Percentiles rank a stretch among this genome's conserved stretches.
These are phyloP conservation scores for Chlorociboria aeruginascens DNA, from an alignment of 495 filamentous ascomycete genomes.

Conservation along the genomic window DNA sequence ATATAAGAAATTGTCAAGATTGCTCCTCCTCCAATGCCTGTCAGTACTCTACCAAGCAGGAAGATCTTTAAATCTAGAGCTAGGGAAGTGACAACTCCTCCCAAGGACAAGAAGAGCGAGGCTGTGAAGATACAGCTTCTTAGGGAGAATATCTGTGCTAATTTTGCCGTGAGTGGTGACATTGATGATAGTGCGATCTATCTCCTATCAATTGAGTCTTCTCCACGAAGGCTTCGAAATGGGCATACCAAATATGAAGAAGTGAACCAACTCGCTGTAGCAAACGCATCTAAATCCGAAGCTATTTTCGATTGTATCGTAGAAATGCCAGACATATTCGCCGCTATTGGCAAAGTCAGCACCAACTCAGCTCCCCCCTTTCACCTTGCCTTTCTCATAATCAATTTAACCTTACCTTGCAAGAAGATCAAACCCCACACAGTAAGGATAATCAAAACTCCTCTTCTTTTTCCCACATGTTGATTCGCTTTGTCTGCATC, in stretches of 20 bases:
- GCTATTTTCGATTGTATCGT: conserved; percentile 65
- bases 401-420: conserved; percentile 11
- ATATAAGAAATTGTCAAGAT: conserved; percentile 57
- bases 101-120: conserved; percentile 43
- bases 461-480: conserved; percentile 13
- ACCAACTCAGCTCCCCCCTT: not conserved
- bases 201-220: conserved; percentile 3
- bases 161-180: conserved; percentile 51
- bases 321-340: conserved; percentile 66
- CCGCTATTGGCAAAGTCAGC: conserved; percentile 28
- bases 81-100: conserved; percentile 47
- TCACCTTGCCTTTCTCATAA: not conserved
- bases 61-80: conserved; percentile 46
- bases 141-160: conserved; percentile 57
- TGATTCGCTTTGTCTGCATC: conserved; percentile 15
- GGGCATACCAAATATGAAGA: conserved; percentile 42
- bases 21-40: conserved; percentile 53
- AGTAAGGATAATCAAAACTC: conserved; percentile 11
- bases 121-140: conserved; percentile 45
- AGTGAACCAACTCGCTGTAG: conserved; percentile 63
- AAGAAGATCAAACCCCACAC: conserved; percentile 19
- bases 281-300: conserved; percentile 57
- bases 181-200: conserved; percentile 54
- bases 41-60: conserved; percentile 49
- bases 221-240: not conserved